Base-by-base conservation (phyloP, 192 early-diverging fungal species). In the Umbelopsis isabellina region DNA sequence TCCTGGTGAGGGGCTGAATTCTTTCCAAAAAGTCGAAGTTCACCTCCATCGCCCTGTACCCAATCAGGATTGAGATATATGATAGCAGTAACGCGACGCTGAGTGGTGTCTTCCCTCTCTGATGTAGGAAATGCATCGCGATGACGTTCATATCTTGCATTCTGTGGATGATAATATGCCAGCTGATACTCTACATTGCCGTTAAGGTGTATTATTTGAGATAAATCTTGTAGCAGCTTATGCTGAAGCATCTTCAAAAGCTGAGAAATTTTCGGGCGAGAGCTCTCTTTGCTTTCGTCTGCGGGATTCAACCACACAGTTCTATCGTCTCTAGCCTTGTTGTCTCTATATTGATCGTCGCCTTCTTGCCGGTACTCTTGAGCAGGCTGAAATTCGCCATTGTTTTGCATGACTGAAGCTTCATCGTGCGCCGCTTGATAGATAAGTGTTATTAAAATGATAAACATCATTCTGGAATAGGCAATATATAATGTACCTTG, bases 51-150 rank as follows among this genome's bases (percentile, higher is more conserved):
- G 22, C 83, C 79, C n/a, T 65, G 51, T 2, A 48, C 50, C 79
- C 79, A 85, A 10, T 77, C 84, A 33, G 80, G 78, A 55, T 86
- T 87, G 46, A 89, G 79, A 65, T 87, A 87, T 3, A 82, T 72
- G 49, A 89, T 85, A 44, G 77, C 83, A 1, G 88, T 87, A 22
- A 87, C 79, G 16, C 88, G 81, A 15, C 88, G 74, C 69, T 89
- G 88, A 16, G 81, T 77, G 12, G 53, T 44, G 64, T 89, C 88
- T 0, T 65, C 72, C 3, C 49, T 70, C 61, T 86, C 83, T 21
- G 82, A 81, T 11, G 75, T 82, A 15, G 88, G 88, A 53, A 89
- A 83, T 0, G 86, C 85, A 65, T 89, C 88, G 18, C 88, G 71
- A 52, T 89, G 88, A 16, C 80, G 58, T 67, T 85, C 82, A 69